Percentiles rank a stretch among this genome's conserved stretches.
These are phyloP conservation scores for Penicillium egyptiacum DNA, from an alignment of 495 filamentous ascomycete species.

Conservation along the genomic window DNA sequence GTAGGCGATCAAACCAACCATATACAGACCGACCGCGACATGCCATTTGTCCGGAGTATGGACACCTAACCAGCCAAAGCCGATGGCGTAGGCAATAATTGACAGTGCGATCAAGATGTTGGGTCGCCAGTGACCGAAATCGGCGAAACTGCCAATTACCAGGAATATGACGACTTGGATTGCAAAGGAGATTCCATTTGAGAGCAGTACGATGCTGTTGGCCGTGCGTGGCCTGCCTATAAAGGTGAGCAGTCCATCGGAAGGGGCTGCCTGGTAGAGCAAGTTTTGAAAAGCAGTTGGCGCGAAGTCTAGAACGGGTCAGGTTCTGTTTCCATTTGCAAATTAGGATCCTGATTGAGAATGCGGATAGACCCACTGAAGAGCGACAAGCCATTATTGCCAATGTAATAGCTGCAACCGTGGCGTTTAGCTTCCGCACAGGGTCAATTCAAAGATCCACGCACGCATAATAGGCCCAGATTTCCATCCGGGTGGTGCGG, in stretches of 20 bases:
- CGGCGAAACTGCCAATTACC: slow-evolving; percentile 55
- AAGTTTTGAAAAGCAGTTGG: slow-evolving; percentile 67
- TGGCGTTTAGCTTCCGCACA: slow-evolving; percentile 22
- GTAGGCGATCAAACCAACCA: slow-evolving; percentile 64
- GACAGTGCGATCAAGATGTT: slow-evolving; percentile 61
- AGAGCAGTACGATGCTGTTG: slow-evolving; percentile 60
- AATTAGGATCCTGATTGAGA: not conserved
- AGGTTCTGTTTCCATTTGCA: not conserved
- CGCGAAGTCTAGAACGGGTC: slow-evolving; percentile 50
- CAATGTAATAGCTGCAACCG: slow-evolving; percentile 57
- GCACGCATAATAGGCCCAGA: slow-evolving; percentile 64
- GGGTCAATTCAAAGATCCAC: slow-evolving; percentile 19
- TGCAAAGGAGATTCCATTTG: slow-evolving; percentile 64
- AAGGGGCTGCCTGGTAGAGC: slow-evolving; percentile 55
- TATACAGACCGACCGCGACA: slow-evolving; percentile 57
- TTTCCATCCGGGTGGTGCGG: slow-evolving; percentile 55
- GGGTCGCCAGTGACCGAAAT: slow-evolving; percentile 62
- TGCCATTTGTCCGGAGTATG: slow-evolving; percentile 57
- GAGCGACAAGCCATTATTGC: slow-evolving; percentile 64
- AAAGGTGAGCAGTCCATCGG: slow-evolving; percentile 49
- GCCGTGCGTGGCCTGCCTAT: slow-evolving; percentile 52
- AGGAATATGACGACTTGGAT: slow-evolving; percentile 62
- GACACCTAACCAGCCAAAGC: slow-evolving; percentile 65
- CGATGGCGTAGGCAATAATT: slow-evolving; percentile 57
- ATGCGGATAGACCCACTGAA: slow-evolving; percentile 48